Base-by-base conservation (phyloP, 1,139 yeast species). In the Yamadazyma sp. region DNA sequence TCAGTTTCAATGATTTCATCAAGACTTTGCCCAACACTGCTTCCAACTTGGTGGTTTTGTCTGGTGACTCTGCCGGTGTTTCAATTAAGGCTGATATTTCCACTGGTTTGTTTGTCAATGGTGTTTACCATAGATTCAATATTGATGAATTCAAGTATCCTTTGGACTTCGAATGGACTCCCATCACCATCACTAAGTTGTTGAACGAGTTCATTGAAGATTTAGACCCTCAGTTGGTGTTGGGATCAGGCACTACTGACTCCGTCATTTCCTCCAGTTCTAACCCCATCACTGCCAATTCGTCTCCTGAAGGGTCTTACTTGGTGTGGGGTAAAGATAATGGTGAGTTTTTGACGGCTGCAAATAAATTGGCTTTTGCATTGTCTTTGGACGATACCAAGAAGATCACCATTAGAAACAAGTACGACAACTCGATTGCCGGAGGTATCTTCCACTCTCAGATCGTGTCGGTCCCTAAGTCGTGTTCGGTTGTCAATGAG, bases 361-460 rank as follows among this genome's bases (percentile, higher is more conserved):
- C 89, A 18, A 73, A 81, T 34, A 80, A 80, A 50, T 64, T 90
- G 43, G 85, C 92, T 0, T 84, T 82, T 45, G 71, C 89, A 15
- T 71, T 87, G 47, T 81, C 95, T 2, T 70, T 86, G 53, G 88
- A 82, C 52, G 76, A 78, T 43, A 57, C 70, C 39, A 70, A 77
- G 44, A 57, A 64, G 23, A 73, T 86, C 45, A 64, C 73, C 42
- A 73, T 78, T 56, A 73, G 86, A 59, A 76, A 82, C 39, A 78
- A 76, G 52, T 88, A 69, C 52, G 96, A 90, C 59, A 88, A 86
- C 56, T 62, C 73, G 20, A 64, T 77, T 17, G 75, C 75, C 33
- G 94, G 92, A 28, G 96, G 96, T 46, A 59, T 79, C n/a, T 80
- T 83, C 59, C 88, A 85, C 59, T 75, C 90, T n/a, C 90, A 86